Evolutionary conservation across 2,329 filamentous ascomycete species (phyloP).

Genomic region (Cercospora zeae-maydis): DNA sequence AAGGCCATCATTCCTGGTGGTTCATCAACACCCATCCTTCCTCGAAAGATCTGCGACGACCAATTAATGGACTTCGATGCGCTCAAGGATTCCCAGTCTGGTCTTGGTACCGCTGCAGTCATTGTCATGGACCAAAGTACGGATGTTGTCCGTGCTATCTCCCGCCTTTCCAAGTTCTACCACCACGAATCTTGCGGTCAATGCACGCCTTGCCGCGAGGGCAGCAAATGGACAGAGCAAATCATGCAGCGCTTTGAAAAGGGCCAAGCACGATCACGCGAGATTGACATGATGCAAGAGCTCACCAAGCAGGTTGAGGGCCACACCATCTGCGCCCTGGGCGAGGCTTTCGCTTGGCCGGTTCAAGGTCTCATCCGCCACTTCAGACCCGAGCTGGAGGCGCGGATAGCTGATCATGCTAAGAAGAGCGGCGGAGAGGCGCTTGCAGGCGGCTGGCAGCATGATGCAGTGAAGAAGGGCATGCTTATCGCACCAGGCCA

Average conservation of each 20-base stretch:
- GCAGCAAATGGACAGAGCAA: constrained; percentile 98
- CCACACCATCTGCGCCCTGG: constrained; percentile 96
- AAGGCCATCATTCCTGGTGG: constrained; percentile 93
- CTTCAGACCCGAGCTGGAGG: constrained; percentile 94
- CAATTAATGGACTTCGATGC: constrained; percentile 99
- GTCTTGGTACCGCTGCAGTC: constrained; percentile 93
- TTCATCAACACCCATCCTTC: constrained; percentile 92
- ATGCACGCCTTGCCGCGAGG: constrained; percentile 98
- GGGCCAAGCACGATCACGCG: constrained; percentile 79
- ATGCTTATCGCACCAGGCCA: constrained; percentile 85
- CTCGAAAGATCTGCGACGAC: constrained; percentile 84
- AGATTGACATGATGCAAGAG: constrained; percentile 99
- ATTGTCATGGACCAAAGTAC: constrained; percentile 99
- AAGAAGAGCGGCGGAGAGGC: constrained; percentile 68
- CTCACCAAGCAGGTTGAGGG: constrained; percentile 99
- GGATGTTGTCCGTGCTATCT: constrained; percentile 91
- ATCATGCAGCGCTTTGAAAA: constrained; percentile 97
- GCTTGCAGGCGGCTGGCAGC: constrained; percentile 83
- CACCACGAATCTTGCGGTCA: constrained; percentile 97
- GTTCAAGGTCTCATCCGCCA: constrained; percentile 97
- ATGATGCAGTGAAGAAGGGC: constrained; percentile 70
- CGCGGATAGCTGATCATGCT: constrained; percentile 77
- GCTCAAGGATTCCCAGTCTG: constrained; percentile 94
- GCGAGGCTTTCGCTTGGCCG: constrained; percentile 97
- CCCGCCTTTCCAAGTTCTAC: constrained; percentile 92